These are phyloP conservation scores for Candida pseudofarinosa DNA, from an alignment of 805 yeast species.

Conservation along the genomic window DNA sequence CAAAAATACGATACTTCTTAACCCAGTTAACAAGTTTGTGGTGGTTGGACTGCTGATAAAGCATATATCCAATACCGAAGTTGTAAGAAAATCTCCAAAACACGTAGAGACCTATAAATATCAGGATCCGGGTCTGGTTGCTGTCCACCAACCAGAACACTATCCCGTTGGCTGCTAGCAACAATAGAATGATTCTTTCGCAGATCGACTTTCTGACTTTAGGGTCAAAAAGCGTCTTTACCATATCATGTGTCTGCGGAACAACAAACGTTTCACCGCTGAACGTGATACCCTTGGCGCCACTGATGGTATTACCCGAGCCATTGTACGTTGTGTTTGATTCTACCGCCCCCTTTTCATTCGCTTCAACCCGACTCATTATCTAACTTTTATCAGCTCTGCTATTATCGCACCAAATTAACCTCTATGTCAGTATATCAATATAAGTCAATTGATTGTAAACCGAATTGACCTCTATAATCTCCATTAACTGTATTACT, in stretches of 20 bases:
- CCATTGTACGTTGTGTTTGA: neutral
- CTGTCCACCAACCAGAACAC: slow-evolving; percentile 27
- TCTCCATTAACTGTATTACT: neutral
- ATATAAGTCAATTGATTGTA: too few species aligned
- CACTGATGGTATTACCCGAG: slow-evolving; percentile 17
- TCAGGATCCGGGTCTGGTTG: slow-evolving; percentile 20
- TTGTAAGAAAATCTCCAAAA: slow-evolving; percentile 78
- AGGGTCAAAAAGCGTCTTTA: slow-evolving; percentile 75
- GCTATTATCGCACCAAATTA: neutral
- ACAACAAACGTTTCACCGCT: slow-evolving; percentile 42
- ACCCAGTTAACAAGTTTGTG: slow-evolving; percentile 53
- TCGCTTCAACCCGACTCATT: neutral
- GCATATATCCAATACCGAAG: slow-evolving; percentile 70
- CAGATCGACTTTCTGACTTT: slow-evolving; percentile 61
- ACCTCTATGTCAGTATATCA: neutral
- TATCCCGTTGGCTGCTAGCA: slow-evolving; percentile 26
- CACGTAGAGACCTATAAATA: slow-evolving; percentile 54
- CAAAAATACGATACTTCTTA: slow-evolving; percentile 24
- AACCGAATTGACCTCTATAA: neutral
- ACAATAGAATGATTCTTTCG: slow-evolving; percentile 55
- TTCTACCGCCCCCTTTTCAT: neutral
- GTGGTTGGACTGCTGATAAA: slow-evolving; percentile 62
- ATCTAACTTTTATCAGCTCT: too few species aligned
- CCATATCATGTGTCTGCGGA: slow-evolving; percentile 79
- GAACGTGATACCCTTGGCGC: slow-evolving; percentile 42